Base-by-base conservation (phyloP, 108 stramenopile genomes). In the Fistulifera pelliculosa region DNA sequence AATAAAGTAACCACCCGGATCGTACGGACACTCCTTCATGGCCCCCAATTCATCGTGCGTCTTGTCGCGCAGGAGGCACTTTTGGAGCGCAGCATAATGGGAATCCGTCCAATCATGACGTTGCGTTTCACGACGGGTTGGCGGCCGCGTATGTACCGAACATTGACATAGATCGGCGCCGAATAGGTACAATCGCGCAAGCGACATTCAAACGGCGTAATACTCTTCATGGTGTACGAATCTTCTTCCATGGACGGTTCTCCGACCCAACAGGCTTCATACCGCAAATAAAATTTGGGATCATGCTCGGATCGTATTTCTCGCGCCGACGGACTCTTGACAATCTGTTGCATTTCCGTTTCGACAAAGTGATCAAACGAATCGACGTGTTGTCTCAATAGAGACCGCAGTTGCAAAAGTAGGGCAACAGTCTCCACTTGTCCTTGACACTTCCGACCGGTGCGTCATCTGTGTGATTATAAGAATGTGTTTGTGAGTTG, bases 1-100 rank as follows among this genome's bases (percentile, higher is more conserved):
- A 53, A 99, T 76, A 58, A 99, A 99, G 74, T 99, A 99, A 23
- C 99, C 97, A 52, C 99, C 99, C 10, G 97, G 97, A 69, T 99
- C 97, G 71, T 96, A 94, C 0, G 96, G 96, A 65, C 99, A 99
- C 71, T 99, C 99, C 68, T 93, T 85, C 83, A 95, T 80, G 16
- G 60, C 77, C 12, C 94, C 95, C 62, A 97, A 66, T 69, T 96
- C 67, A 6, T 68, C 60, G 64, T 95, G 85, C 6, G 77, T 68
- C 68, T 88, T 90, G 14, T 76, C 86, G 22, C 65, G 56, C 26
- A 99, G 74, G 8, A 94, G 61, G 73, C 99, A 99, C 60, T 93
- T 93, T 73, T 70, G 21, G 86, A 89, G 13, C 91, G 75, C 17
- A 99, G 75, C 99, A 99, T 98, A 60, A 99, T 87, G 54, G 99